A percentile compares a stretch with the other conserved stretches of the same genome.
Conservation (phyloP, 2,329 filamentous ascomycete species). For the Colletotrichum sp. region DNA sequence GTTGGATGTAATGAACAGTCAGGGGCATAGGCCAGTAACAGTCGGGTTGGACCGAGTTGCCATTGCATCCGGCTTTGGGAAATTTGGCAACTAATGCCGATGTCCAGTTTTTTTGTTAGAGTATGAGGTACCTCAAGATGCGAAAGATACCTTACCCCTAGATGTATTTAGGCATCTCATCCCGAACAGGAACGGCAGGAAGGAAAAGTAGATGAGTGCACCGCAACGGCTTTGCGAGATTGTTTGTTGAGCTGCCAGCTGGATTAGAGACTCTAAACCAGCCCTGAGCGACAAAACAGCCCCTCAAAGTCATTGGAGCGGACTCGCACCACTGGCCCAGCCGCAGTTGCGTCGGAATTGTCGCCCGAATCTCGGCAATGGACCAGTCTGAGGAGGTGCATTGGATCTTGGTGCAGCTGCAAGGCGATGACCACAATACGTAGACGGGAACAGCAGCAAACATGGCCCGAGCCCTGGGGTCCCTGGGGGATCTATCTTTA, state of each 20-base stretch:
- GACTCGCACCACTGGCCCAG: not conserved
- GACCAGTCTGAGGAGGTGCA: not conserved
- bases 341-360: slow-evolving; percentile 1
- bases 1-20: not conserved
- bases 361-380: slow-evolving; percentile 11
- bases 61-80: not conserved
- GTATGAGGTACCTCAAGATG: not conserved
- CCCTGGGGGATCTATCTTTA: not conserved
- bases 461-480: not conserved
- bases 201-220: not conserved
- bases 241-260: not conserved
- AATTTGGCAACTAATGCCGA: not conserved
- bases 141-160: not conserved
- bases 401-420: not conserved
- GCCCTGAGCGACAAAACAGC: not conserved
- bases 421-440: not conserved
- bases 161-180: not conserved
- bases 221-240: not conserved
- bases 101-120: not conserved
- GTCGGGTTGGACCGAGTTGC: not conserved
- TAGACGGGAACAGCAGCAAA: not conserved
- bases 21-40: not conserved
- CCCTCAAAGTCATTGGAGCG: not conserved
- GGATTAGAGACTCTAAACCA: not conserved
- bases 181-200: not conserved